Evolutionary conservation across 257 asterid genomes (phyloP).

Genomic region (Solanum appendiculatum): DNA sequence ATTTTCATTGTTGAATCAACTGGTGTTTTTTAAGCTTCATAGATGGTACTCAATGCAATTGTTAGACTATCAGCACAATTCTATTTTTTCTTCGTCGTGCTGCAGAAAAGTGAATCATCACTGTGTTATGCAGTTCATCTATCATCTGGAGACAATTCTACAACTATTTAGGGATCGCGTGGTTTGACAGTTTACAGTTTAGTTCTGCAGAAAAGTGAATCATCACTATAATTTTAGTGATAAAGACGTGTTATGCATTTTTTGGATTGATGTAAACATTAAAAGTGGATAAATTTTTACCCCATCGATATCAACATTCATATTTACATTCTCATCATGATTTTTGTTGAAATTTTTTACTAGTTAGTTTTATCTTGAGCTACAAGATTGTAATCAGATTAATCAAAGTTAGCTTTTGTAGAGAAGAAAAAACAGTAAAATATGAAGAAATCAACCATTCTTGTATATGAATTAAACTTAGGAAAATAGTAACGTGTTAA

Average conservation of each 20-base stretch:
- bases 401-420: not conserved
- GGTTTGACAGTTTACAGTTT: not conserved
- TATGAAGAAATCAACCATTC: not conserved
- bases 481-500: not conserved
- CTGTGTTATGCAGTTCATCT: not conserved
- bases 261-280: not conserved
- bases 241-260: not conserved
- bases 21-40: constrained; percentile 74
- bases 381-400: not conserved
- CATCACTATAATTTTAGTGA: not conserved
- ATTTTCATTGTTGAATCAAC: constrained; percentile 92
- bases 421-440: not conserved
- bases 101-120: not conserved
- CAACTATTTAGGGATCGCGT: not conserved
- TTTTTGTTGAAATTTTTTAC: not conserved
- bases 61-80: not conserved
- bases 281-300: not conserved
- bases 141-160: not conserved
- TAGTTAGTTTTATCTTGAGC: not conserved
- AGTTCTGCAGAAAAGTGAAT: not conserved
- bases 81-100: not conserved
- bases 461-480: not conserved
- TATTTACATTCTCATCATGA: not conserved
- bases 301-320: not conserved
- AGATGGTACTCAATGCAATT: constrained; percentile 9